Base-by-base conservation (phyloP, 2,329 filamentous ascomycete species). In the Colletotrichum gigasporum region DNA sequence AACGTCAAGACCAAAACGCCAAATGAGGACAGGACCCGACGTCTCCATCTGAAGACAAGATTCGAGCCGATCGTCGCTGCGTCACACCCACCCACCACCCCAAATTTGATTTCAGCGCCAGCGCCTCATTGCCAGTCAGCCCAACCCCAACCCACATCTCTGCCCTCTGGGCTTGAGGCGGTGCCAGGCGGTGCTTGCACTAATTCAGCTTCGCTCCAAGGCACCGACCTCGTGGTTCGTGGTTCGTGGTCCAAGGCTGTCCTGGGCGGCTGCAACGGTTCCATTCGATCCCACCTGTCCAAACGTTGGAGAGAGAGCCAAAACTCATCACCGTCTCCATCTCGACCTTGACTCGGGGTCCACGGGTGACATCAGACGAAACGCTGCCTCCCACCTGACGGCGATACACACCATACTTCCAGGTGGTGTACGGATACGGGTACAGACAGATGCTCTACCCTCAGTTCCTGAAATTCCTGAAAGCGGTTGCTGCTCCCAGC, bases 291-390 rank as follows among this genome's bases (percentile, higher is more conserved):
- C 39, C 30, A 47, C 53, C n/a, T 22, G 42, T 45, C 22, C 51
- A 54, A 39, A 54, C 26, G 26, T 26, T 44, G 11, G 37, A 53
- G 28, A 5, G n/a, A 39, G 48, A 52, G 22, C 47, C 47, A 35
- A 32, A 52, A 44, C 56, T 35, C 56, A 58, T 59, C 22, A 12
- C 11, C 30, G 16, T 51, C 42, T 18, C 50, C 57, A 41, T 62
- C 34, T 48, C 39, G 34, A 42, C 37, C 52, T 57, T 34, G 42
- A 44, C 20, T 47, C 30, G 32, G n/a, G 18, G 18, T 51, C 39
- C 60, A 60, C 47, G 47, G 22, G 47, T 63, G 47, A 63, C 60
- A 63, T 63, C 55, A 63, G 55, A 63, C 55, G 37, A 63, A 53
- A 60, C 60, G 26, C 14, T 18, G n/a, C 44, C 45, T 63, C 22